Percentiles rank a stretch among this genome's conserved stretches.
Conservation (phyloP, 768 basidiomycete genomes). For the Suillus subaureus region DNA sequence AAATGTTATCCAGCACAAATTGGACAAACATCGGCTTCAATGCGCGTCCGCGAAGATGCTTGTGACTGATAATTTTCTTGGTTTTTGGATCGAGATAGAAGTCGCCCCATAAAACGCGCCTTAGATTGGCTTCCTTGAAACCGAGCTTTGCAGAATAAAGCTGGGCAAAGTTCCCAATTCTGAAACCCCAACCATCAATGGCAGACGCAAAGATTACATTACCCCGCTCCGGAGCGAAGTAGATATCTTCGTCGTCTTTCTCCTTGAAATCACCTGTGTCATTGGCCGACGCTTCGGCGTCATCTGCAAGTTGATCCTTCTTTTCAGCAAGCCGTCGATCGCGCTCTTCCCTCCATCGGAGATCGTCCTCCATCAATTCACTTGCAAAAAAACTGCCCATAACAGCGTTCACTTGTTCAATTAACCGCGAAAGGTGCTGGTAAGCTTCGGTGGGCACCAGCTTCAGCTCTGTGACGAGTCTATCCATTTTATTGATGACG, state of each 20-base stretch:
- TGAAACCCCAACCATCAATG: conserved; percentile 97
- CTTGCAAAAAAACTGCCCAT: conserved; percentile 97
- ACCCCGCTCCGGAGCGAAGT: conserved; percentile 93
- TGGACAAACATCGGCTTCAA: conserved; percentile 97
- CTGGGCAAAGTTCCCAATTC: conserved; percentile 90
- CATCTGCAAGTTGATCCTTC: conserved; percentile 69
- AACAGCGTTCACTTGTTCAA: conserved; percentile 97
- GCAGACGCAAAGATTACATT: conserved; percentile 97
- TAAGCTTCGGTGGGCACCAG: conserved; percentile 91
- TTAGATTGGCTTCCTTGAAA: conserved; percentile 84
- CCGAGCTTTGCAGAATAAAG: conserved; percentile 89
- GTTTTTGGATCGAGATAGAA: conserved; percentile 96
- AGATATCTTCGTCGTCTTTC: conserved; percentile 96
- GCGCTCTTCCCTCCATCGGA: conserved; percentile 91
- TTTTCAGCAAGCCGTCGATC: conserved; percentile 79
- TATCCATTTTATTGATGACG: conserved; percentile 96
- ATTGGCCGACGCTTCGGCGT: conserved; percentile 60
- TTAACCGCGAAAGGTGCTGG: conserved; percentile 88
- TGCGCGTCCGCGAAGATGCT: conserved; percentile 82
- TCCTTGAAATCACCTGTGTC: conserved; percentile 81
- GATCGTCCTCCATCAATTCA: conserved; percentile 95
- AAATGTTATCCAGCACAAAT: conserved; percentile 95
- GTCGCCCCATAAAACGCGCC: conserved; percentile 94
- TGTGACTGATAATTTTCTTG: conserved; percentile 88
- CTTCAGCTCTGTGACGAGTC: conserved; percentile 91